Conservation (phyloP, 306 rosid genomes). For the Castanea crenata region DNA sequence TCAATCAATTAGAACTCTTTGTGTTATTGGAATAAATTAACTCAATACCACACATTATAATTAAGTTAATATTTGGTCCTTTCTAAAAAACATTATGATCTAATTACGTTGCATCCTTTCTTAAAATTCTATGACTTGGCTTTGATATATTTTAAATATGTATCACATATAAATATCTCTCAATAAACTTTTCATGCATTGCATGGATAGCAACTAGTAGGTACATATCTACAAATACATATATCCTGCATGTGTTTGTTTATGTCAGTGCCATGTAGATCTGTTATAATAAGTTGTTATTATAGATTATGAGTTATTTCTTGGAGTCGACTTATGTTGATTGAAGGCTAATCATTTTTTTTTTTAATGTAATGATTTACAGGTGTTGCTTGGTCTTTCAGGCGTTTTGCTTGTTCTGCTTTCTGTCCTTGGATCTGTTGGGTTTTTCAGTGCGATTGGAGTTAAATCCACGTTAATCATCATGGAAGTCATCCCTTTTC, state of each 20-base stretch:
- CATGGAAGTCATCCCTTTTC: conserved; percentile 97
- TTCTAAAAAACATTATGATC: no score
- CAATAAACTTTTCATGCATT: no score
- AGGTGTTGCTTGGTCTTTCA: conserved; percentile 92
- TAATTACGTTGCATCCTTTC: no score
- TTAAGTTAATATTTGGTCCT: no score
- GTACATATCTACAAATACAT: conserved; percentile 5
- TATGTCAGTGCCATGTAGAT: neutral
- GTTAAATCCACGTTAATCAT: conserved; percentile 92
- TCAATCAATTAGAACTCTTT: no score
- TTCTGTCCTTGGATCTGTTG: conserved; percentile 91
- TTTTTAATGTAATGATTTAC: conserved; percentile 19
- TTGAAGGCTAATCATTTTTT: conserved; percentile 12
- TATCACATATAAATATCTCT: no score
- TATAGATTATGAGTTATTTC: conserved; percentile 3
- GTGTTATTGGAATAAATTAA: no score
- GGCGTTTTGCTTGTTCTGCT: conserved; percentile 89
- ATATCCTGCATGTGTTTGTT: neutral
- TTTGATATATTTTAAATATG: no score
- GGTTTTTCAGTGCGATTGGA: conserved; percentile 92
- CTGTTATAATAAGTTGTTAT: conserved; percentile 4
- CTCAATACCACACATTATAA: no score
- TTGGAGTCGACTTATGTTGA: conserved; percentile 1
- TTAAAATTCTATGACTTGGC: no score
- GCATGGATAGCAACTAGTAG: neutral